phyloP scores from a whole-genome alignment of 768 basidiomycete genomes.

The Boletus insuetus region DNA sequence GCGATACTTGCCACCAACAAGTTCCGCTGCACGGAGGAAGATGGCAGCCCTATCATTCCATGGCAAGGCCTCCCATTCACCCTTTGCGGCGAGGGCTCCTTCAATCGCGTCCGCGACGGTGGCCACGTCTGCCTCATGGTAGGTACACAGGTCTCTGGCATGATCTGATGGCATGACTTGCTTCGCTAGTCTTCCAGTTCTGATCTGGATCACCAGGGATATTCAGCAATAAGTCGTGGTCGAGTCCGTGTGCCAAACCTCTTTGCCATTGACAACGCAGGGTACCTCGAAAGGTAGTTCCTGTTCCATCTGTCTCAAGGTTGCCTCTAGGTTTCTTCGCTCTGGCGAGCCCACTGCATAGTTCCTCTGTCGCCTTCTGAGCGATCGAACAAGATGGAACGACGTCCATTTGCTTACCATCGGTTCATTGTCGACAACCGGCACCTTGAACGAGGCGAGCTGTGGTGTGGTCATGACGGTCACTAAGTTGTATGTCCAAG shows the following conservation, averaged over 20 bases:
- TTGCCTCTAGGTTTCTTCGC: slow-evolving; percentile 66
- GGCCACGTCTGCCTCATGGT: slow-evolving; percentile 83
- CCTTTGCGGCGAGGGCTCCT: slow-evolving; percentile 82
- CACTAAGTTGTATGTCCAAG: background rate
- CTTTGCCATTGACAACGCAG: slow-evolving; percentile 86
- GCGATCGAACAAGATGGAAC: background rate
- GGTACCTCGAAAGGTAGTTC: slow-evolving; percentile 90
- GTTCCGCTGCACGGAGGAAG: slow-evolving; percentile 97
- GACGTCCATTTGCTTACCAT: slow-evolving; percentile 54
- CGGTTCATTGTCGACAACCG: slow-evolving; percentile 87
- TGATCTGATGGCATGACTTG: slow-evolving; percentile 89
- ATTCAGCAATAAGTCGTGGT: slow-evolving; percentile 3
- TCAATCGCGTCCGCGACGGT: slow-evolving; percentile 79
- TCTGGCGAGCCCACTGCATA: slow-evolving; percentile 83
- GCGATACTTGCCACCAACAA: slow-evolving; percentile 92
- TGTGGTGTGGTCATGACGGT: slow-evolving; percentile 61
- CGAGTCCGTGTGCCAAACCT: slow-evolving; percentile 43
- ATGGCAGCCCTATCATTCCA: slow-evolving; percentile 98
- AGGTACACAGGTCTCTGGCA: slow-evolving; percentile 73
- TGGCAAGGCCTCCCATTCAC: slow-evolving; percentile 89
- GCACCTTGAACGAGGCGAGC: slow-evolving; percentile 84
- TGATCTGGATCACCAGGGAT: slow-evolving; percentile 49
- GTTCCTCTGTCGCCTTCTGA: slow-evolving; percentile 45
- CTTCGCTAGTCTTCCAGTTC: slow-evolving; percentile 72
- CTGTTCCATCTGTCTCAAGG: slow-evolving; percentile 76